phyloP scores from a whole-genome alignment of 176 grass and related monocot genomes.

The Hordeum marinum region DNA sequence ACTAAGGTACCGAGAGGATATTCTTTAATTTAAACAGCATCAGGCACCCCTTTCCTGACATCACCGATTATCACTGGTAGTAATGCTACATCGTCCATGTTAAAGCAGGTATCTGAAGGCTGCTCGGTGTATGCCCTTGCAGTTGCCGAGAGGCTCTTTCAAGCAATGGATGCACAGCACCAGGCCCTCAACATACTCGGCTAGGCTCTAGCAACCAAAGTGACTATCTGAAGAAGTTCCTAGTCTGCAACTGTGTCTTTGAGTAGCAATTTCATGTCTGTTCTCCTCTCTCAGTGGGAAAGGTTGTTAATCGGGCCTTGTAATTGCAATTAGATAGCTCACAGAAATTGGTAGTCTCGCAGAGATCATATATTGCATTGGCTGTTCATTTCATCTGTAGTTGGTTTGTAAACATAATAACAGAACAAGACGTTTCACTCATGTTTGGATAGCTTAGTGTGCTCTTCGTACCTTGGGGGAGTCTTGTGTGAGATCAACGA shows the following conservation, averaged over 20 bases:
- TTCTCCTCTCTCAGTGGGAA: neutral
- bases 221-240: neutral
- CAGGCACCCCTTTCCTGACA: neutral
- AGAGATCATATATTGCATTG: too few relatives aligned
- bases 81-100: conserved; percentile 2
- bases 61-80: neutral
- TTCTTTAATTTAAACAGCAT: neutral
- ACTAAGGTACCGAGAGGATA: conserved; percentile 44
- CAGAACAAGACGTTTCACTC: too few relatives aligned
- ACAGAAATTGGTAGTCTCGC: too few relatives aligned
- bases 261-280: neutral
- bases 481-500: too few relatives aligned
- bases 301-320: neutral
- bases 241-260: neutral
- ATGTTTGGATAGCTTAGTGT: too few relatives aligned
- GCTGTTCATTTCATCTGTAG: too few relatives aligned
- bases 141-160: conserved; percentile 60
- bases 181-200: conserved; percentile 13
- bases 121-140: conserved; percentile 52
- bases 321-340: too few relatives aligned
- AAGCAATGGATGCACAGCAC: conserved; percentile 48
- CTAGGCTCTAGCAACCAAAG: neutral
- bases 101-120: conserved; percentile 49
- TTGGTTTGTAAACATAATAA: too few relatives aligned
- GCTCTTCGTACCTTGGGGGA: too few relatives aligned